Conservation (phyloP, 305 asterid species). For the Fraxinus nigra region DNA sequence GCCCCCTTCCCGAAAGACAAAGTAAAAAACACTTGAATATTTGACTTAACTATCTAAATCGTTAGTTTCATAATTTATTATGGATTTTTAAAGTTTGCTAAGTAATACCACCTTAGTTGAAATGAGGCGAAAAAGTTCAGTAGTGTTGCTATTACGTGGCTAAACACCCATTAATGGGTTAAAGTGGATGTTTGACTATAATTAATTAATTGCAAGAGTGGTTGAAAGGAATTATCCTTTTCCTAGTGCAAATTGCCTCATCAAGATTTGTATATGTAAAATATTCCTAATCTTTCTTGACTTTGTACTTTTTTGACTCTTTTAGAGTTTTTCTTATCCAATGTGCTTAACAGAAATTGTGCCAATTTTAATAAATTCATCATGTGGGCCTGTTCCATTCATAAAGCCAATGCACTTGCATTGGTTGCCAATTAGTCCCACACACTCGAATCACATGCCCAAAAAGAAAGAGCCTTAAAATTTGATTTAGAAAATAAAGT, state of each 20-base stretch:
- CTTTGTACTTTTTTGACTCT: background rate
- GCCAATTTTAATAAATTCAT: background rate
- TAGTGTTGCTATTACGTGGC: slow-evolving; percentile 7
- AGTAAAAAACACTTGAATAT: background rate
- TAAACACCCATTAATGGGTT: slow-evolving; percentile 19
- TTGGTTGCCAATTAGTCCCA: background rate
- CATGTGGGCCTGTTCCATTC: slow-evolving; percentile 15
- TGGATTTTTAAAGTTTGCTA: background rate
- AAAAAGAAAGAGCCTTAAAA: background rate
- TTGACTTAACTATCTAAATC: background rate
- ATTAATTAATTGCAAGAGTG: slow-evolving; percentile 19
- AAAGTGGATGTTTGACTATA: slow-evolving; percentile 31
- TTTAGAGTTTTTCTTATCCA: slow-evolving; percentile 15
- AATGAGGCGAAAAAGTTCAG: background rate
- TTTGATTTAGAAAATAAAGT: background rate
- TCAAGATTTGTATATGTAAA: background rate
- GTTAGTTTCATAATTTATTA: background rate
- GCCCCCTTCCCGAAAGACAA: background rate
- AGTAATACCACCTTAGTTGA: background rate
- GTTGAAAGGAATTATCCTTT: slow-evolving; percentile 27
- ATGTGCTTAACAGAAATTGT: background rate
- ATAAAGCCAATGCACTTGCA: slow-evolving; percentile 23
- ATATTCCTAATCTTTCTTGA: background rate
- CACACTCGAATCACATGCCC: slow-evolving; percentile 6
- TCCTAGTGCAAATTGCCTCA: slow-evolving; percentile 13